Evolutionary conservation across 2,329 filamentous ascomycete species (phyloP), one percentile per base, ranked within the genome.

Genomic region (Epichloe baconii): DNA sequence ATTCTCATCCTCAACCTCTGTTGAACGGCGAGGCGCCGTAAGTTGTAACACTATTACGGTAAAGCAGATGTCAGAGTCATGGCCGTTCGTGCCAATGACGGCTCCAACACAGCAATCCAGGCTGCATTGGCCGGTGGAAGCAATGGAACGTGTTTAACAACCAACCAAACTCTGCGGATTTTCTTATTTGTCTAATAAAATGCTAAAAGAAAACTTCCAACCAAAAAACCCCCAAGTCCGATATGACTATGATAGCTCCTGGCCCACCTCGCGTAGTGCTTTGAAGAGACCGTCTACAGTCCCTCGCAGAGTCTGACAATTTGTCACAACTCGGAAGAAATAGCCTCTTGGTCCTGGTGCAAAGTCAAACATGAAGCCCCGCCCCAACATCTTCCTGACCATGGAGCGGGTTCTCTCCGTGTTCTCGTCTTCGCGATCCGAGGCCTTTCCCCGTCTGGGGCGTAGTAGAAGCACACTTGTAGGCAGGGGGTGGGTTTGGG

Each of bases 381-480:
- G 64, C 2, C 58, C 54, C 12, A 79, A 68, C 56, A 80, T 63
- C 56, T 62, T 67, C 44, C 64, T 61, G 1, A 72, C 75, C 60
- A 79, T 76, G 11, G 59, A 63, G 56, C 70, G 67, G 37, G 77
- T 79, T 45, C 69, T 64, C 44, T 62, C 59, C 17, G 76, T 77
- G 59, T 79, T 80, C 52, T 65, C 68, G 35, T 65, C 66, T 5
- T 62, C 56, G 11, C 70, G 64, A 0, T 65, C 64, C 0, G 65
- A 57, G 42, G 85, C 55, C 53, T 65, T 59, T 1, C 81, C 78
- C 56, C 56, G 0, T 38, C 15, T 4, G 79, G 79, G 0, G 83
- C 80, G 61, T 86, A 90, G 66, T 95, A 95, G 66, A 96, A 97
- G 72, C 90, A 96, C 21, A 97, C 85, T 70, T 97, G 93, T 63